Percentiles rank a stretch among this genome's conserved stretches.
Conservation (phyloP, 148 eudicot species). For the Pouteria glomerata region DNA sequence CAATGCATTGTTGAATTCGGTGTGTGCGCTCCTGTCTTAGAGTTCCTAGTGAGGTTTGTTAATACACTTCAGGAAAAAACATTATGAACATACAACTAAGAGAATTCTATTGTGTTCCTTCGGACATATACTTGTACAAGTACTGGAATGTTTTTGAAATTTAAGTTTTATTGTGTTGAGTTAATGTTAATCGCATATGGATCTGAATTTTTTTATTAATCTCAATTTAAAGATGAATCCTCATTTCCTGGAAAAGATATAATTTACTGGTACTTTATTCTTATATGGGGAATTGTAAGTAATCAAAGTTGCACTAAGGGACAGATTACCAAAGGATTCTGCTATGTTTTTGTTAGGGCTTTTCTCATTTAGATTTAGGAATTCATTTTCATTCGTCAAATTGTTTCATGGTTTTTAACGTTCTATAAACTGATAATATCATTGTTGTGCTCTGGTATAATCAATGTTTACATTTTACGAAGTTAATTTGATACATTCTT, state of each 20-base stretch:
- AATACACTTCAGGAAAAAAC: background rate
- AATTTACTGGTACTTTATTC: background rate
- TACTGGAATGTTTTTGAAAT: background rate
- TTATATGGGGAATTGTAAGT: background rate
- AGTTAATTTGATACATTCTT: background rate
- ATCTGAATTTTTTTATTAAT: no score
- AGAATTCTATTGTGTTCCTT: background rate
- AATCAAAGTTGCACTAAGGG: background rate
- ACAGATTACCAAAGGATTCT: background rate
- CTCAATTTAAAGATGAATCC: background rate
- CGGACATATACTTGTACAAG: background rate
- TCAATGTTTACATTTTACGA: background rate
- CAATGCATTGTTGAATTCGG: background rate
- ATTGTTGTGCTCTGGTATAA: background rate
- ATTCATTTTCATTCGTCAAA: background rate
- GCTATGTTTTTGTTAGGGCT: background rate
- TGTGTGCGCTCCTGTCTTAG: background rate
- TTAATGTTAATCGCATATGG: background rate
- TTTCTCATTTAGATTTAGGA: background rate
- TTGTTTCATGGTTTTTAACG: background rate
- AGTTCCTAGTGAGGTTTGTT: background rate
- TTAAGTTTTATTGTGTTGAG: background rate
- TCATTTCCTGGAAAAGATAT: background rate
- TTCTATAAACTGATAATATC: background rate
- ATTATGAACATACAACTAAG: background rate